Evolutionary conservation across 805 yeast species (phyloP).

Genomic region (Candida pseudoglaebosa): DNA sequence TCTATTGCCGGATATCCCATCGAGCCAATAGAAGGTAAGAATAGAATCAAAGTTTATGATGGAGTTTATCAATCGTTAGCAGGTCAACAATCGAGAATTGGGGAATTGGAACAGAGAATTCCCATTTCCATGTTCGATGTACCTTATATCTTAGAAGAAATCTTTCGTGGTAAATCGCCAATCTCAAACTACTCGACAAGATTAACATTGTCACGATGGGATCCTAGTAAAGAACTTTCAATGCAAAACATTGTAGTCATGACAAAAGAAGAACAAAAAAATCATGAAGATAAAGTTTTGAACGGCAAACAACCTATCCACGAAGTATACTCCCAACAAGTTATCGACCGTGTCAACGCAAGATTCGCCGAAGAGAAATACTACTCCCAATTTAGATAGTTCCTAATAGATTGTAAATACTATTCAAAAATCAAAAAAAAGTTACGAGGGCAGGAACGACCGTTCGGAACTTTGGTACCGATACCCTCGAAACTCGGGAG

Average conservation of each 20-base stretch:
- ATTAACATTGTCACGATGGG: constrained; percentile 83
- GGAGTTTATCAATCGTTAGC: constrained; percentile 77
- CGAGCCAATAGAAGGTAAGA: constrained; percentile 88
- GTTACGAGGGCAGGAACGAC: too few species aligned
- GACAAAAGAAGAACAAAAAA: constrained; percentile 82
- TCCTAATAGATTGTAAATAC: neutral
- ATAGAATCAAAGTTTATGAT: constrained; percentile 81
- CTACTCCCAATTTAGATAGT: constrained; percentile 51
- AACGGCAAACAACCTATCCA: constrained; percentile 59
- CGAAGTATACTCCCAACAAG: constrained; percentile 62
- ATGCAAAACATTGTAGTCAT: constrained; percentile 79
- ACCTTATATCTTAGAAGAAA: constrained; percentile 83
- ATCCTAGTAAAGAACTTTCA: constrained; percentile 57
- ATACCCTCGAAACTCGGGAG: neutral
- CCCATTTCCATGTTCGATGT: constrained; percentile 71
- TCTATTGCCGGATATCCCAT: constrained; percentile 82
- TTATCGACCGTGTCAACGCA: constrained; percentile 50
- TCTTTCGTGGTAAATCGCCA: constrained; percentile 89
- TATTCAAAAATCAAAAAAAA: too few species aligned
- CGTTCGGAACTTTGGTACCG: neutral
- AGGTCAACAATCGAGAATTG: constrained; percentile 80
- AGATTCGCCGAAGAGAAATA: constrained; percentile 74
- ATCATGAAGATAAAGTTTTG: constrained; percentile 74
- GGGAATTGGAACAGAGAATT: constrained; percentile 67
- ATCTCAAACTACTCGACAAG: constrained; percentile 78